Evolutionary conservation across 345 rosid species (phyloP).

Genomic region (Citrus maxima): DNA sequence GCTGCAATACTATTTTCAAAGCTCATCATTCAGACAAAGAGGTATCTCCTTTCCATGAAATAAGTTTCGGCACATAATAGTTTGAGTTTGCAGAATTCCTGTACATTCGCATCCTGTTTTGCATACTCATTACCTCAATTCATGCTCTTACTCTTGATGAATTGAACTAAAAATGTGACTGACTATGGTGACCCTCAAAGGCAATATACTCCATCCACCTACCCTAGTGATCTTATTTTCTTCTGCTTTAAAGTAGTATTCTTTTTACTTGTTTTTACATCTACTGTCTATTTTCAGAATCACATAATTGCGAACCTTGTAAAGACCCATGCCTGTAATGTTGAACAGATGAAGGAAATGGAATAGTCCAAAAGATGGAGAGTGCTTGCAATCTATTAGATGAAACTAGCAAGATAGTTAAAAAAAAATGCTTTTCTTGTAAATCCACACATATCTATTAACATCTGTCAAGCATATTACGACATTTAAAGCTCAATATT

Average conservation of each 20-base stretch:
- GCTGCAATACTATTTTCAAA: background rate
- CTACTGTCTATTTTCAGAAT: background rate
- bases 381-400: background rate
- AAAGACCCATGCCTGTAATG: background rate
- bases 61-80: no score
- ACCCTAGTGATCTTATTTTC: background rate
- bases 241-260: background rate
- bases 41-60: background rate
- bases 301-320: no score
- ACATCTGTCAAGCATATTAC: background rate
- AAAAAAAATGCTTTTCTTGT: background rate
- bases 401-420: background rate
- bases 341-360: background rate
- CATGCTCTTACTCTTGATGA: background rate
- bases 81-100: background rate
- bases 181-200: background rate
- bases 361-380: background rate
- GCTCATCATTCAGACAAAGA: background rate
- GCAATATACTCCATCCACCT: background rate
- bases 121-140: background rate
- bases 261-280: background rate
- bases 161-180: background rate
- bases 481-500: background rate
- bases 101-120: no score
- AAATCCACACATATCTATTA: background rate